Evolutionary conservation across 306 rosid species (phyloP).

Genomic region (Quercus parvula): DNA sequence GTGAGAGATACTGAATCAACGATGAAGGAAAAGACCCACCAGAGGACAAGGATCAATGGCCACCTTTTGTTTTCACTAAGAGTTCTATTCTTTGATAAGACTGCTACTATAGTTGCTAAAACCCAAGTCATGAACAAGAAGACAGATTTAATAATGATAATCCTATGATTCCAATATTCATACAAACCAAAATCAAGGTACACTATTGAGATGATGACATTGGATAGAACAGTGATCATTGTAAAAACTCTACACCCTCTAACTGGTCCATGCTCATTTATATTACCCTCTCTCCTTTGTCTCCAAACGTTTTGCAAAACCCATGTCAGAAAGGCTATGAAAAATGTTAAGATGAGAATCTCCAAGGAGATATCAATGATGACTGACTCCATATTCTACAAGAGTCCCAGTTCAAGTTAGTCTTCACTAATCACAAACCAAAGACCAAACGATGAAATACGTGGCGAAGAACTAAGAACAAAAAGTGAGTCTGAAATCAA

Average conservation of each 20-base stretch:
- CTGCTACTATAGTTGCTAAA: conserved; percentile 7
- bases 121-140: conserved; percentile 55
- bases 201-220: conserved; percentile 36
- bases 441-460: neutral
- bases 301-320: conserved; percentile 42
- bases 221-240: conserved; percentile 29
- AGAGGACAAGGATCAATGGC: too few species aligned
- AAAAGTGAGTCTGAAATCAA: neutral
- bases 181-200: conserved; percentile 40
- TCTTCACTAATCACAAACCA: neutral
- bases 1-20: too few species aligned
- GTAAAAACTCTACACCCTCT: conserved; percentile 14
- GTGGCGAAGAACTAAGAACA: neutral
- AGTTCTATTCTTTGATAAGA: too few species aligned
- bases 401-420: neutral
- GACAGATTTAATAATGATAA: conserved; percentile 20
- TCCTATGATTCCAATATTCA: conserved; percentile 24
- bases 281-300: conserved; percentile 15
- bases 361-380: conserved; percentile 37
- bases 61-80: too few species aligned
- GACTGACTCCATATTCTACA: neutral
- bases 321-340: conserved; percentile 49
- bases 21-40: too few species aligned
- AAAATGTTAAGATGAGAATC: conserved; percentile 44
- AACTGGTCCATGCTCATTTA: conserved; percentile 2